phyloP scores from a whole-genome alignment of 495 filamentous ascomycete genomes.

The Friedmanniomyces simplex region DNA sequence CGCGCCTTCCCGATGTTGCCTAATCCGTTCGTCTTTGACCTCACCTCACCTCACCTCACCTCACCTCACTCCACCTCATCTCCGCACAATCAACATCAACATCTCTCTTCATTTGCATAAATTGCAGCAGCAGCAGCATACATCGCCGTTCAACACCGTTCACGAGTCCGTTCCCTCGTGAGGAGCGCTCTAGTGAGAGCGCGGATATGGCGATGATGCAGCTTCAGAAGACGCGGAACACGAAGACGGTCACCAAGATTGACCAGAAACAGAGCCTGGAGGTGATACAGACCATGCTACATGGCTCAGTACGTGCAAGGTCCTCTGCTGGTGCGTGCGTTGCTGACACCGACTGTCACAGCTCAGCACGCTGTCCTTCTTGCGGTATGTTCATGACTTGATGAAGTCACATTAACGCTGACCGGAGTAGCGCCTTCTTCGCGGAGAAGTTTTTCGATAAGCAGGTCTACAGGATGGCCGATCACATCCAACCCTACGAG shows the following conservation, averaged over 20 bases:
- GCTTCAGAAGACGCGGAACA: conserved; percentile 11
- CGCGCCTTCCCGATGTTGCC: not conserved
- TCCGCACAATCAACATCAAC: too few relatives aligned
- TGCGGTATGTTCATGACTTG: conserved; percentile 18
- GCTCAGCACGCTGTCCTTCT: conserved; percentile 24
- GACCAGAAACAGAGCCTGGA: conserved; percentile 40
- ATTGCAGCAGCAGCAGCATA: too few relatives aligned
- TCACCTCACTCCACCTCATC: too few relatives aligned
- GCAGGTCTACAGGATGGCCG: conserved; percentile 15
- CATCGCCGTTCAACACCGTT: too few relatives aligned
- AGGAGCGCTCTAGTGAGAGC: too few relatives aligned
- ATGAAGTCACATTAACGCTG: not conserved
- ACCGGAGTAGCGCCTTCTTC: conserved; percentile 21
- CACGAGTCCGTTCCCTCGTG: too few relatives aligned
- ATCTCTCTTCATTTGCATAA: too few relatives aligned
- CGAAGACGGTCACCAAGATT: conserved; percentile 8
- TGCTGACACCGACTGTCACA: not conserved
- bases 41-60: too few relatives aligned
- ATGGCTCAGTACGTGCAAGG: conserved; percentile 23
- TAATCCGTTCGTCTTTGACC: too few relatives aligned
- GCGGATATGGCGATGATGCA: conserved; percentile 20
- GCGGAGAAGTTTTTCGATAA: conserved; percentile 23
- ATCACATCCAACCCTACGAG: conserved; percentile 20
- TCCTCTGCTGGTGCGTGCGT: too few relatives aligned
- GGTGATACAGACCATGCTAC: conserved; percentile 40